Evolutionary conservation across 192 early-diverging fungal genomes (phyloP), one percentile per base, ranked within the genome.

Genomic region (Podila horticola): DNA sequence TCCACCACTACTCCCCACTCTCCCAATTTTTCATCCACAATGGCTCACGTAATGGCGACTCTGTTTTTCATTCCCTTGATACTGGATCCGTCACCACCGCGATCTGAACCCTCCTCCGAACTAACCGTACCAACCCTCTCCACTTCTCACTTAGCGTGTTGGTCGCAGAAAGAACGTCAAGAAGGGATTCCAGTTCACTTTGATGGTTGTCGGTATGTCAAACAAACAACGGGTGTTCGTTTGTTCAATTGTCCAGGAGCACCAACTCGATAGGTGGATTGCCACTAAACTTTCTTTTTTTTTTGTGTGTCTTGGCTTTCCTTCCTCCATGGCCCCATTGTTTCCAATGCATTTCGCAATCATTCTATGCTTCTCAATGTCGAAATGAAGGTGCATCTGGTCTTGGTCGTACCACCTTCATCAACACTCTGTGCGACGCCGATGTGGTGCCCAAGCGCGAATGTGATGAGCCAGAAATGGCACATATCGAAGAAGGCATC

Each of bases 391-490:
- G 95, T 67, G 92, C 94, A 31, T 95, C 97, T 19, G 98, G 98
- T 29, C 90, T 97, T 26, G 98, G 98, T 17, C 96, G 97, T 64
- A 95, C 97, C 49, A 99, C 98, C n/a, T 98, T 99, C 87, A 92
- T 98, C 58, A 99, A 99, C 88, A 98, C 98, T 4, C 89, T 99
- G 51, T 99, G 97, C 86, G 95, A 96, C 79, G 87, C 88, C 26
- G 76, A 75, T 58, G 92, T 94, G 36, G 86, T 97, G 15, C 84
- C 90, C 19, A 86, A 95, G 41, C 88, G 86, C 36, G 91, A 92
- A 36, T 85, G 84, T 38, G 88, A 88, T 48, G 87, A 86, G 63
- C 90, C 93, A 48, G 92, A 95, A 66, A 88, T 90, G 66, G 95
- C 95, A 36, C 91, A 94, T 50, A 85, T 90, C 20, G 92, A 93